Base-by-base conservation (phyloP, 2,329 filamentous ascomycete species). In the Talaromyces sp. region DNA sequence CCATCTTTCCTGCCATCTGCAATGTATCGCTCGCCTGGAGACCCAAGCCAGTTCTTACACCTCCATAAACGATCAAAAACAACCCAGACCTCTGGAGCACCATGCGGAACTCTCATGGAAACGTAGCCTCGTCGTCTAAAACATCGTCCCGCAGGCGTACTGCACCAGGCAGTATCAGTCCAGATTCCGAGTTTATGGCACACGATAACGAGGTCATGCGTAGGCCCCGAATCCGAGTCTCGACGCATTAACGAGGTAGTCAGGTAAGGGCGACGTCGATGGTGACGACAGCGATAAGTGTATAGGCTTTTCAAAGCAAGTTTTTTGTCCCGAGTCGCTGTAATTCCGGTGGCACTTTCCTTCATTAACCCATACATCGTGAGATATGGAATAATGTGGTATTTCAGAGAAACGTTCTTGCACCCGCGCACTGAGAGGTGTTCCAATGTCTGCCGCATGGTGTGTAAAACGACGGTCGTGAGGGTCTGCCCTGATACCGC, bases 381-480 rank as follows among this genome's bases (percentile, higher is more conserved):
- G 55, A 82, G 77, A 65, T 84, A 86, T 2, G 84, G 84, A 58
- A 86, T 82, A 63, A 87, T 83, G 68, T 87, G 84, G 68, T 87
- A 86, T 69, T 87, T 87, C 65, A 87, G 80, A 13, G 84, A 86
- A 42, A 87, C 84, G 69, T 87, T 85, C 72, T 86, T 85, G 76
- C 84, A 87, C 22, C 84, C 84, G 25, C 84, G 81, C 55, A 86
- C 83, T 1, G 84, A 86, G 52, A 87, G 76, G 67, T 87, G 84
- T 68, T 83, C 79, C 53, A 87, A 74, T 0, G 82, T 85, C 59
- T 80, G 78, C 60, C 81, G 78, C 32, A 83, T 80, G 47, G 81
- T 77, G 63, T 82, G 78, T 57, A 86, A 73, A 19, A 87, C 82
- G 22, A 78, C 82, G 42, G 78, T 80, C 9, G 82, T 81, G 54